Percentiles rank a stretch among this genome's conserved stretches.
Conservation (phyloP, 768 basidiomycete genomes). For the Macrolepiota fuliginosa region DNA sequence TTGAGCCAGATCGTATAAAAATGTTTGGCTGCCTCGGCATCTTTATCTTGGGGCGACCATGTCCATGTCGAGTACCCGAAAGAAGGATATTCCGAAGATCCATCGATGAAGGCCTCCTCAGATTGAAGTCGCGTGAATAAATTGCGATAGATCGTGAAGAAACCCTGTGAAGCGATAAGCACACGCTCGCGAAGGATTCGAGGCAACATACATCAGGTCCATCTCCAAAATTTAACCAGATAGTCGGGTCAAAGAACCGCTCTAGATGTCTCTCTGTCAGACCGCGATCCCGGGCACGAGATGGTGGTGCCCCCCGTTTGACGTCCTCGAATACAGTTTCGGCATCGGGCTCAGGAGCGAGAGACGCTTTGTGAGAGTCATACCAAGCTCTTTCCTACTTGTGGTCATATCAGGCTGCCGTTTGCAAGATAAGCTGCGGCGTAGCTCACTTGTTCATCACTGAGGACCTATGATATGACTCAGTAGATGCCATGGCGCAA, state of each 20-base stretch:
- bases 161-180: constrained; percentile 52
- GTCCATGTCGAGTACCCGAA: constrained; percentile 81
- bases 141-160: constrained; percentile 86
- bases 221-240: constrained; percentile 69
- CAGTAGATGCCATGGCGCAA: constrained; percentile 1
- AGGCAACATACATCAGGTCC: constrained; percentile 46
- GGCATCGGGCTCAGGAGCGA: constrained; percentile 80
- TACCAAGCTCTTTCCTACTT: constrained; percentile 98
- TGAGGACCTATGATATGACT: constrained; percentile 65
- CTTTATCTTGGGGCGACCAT: constrained; percentile 53
- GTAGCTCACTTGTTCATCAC: constrained; percentile 84
- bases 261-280: constrained; percentile 78
- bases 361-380: constrained; percentile 84
- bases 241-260: constrained; percentile 75
- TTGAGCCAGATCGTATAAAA: constrained; percentile 90
- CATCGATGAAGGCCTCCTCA: constrained; percentile 62
- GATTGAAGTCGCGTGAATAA: constrained; percentile 79
- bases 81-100: constrained; percentile 59
- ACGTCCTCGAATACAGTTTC: constrained; percentile 85
- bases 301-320: constrained; percentile 60
- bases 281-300: constrained; percentile 62
- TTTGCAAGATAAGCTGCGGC: neutral
- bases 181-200: neutral
- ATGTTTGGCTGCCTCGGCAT: constrained; percentile 51
- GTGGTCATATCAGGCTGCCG: constrained; percentile 19